Conservation (phyloP, 148 eudicot genomes). For the Bassia scoparia region DNA sequence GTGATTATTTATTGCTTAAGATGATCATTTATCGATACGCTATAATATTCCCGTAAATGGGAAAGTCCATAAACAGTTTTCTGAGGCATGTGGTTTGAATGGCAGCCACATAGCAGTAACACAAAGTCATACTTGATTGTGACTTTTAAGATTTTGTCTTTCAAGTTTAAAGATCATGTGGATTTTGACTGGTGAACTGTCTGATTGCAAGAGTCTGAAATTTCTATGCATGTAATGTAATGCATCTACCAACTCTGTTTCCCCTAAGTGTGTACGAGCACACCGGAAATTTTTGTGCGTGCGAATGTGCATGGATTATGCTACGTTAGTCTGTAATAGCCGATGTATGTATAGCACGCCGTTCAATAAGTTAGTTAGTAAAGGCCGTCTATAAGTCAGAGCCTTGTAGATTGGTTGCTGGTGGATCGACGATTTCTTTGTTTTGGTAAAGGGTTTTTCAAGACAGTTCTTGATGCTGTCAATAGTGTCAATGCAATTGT, state of each 20-base stretch:
- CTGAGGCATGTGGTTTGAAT: neutral
- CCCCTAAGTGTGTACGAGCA: neutral
- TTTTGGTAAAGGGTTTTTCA: neutral
- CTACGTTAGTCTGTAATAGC: too few species aligned
- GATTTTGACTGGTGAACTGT: neutral
- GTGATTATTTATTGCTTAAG: neutral
- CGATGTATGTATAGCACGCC: too few species aligned
- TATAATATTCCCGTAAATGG: neutral
- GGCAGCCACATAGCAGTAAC: constrained; percentile 14
- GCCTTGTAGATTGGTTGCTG: too few species aligned
- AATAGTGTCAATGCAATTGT: too few species aligned
- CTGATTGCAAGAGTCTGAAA: neutral
- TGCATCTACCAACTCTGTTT: neutral
- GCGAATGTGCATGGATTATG: neutral
- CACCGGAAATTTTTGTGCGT: neutral
- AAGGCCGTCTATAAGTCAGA: too few species aligned
- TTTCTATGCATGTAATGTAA: neutral
- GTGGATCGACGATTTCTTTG: too few species aligned
- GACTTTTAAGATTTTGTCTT: constrained; percentile 14
- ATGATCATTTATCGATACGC: neutral
- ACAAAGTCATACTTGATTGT: constrained; percentile 8
- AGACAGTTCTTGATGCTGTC: too few species aligned
- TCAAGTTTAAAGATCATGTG: neutral
- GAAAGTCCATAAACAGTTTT: neutral
- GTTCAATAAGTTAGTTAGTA: too few species aligned